Conservation (phyloP, 805 yeast species). For the Candida argentea region DNA sequence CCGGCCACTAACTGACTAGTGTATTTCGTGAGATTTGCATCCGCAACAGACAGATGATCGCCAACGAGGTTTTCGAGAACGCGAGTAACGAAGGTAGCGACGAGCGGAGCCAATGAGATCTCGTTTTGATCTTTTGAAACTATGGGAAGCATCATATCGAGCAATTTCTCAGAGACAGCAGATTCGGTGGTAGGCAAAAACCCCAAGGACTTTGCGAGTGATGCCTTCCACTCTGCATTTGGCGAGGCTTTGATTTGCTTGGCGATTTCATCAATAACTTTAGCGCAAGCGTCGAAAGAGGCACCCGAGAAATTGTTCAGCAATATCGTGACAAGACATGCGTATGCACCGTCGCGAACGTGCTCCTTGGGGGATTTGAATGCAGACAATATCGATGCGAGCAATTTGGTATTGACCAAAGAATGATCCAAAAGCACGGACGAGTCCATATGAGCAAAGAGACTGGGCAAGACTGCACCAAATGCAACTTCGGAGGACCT, state of each 20-base stretch:
- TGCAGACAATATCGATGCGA: slow-evolving; percentile 27
- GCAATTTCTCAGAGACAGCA: slow-evolving; percentile 18
- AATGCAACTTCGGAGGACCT: slow-evolving; percentile 72
- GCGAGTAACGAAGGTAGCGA: slow-evolving; percentile 36
- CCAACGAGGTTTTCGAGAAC: slow-evolving; percentile 4
- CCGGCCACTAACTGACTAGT: slow-evolving; percentile 42
- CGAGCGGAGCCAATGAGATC: slow-evolving; percentile 37
- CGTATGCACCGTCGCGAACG: slow-evolving; percentile 43
- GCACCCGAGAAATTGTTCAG: slow-evolving; percentile 8
- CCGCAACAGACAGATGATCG: slow-evolving; percentile 3
- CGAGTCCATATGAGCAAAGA: slow-evolving; percentile 22
- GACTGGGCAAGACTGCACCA: slow-evolving; percentile 39
- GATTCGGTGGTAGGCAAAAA: slow-evolving; percentile 17
- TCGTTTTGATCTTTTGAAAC: slow-evolving; percentile 74
- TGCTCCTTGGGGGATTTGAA: slow-evolving; percentile 62
- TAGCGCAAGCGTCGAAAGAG: slow-evolving; percentile 13
- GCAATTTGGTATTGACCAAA: slow-evolving; percentile 25
- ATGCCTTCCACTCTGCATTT: slow-evolving; percentile 54
- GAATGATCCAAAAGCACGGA: slow-evolving; percentile 32
- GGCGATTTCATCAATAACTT: slow-evolving; percentile 42
- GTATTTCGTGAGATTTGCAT: slow-evolving; percentile 8
- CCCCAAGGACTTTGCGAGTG: slow-evolving; percentile 37
- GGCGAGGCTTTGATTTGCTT: slow-evolving; percentile 47
- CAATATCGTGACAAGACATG: slow-evolving; percentile 19
- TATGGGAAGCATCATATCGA: slow-evolving; percentile 37